Evolutionary conservation across 306 rosid genomes (phyloP).

Genomic region (Carpinus fangiana): DNA sequence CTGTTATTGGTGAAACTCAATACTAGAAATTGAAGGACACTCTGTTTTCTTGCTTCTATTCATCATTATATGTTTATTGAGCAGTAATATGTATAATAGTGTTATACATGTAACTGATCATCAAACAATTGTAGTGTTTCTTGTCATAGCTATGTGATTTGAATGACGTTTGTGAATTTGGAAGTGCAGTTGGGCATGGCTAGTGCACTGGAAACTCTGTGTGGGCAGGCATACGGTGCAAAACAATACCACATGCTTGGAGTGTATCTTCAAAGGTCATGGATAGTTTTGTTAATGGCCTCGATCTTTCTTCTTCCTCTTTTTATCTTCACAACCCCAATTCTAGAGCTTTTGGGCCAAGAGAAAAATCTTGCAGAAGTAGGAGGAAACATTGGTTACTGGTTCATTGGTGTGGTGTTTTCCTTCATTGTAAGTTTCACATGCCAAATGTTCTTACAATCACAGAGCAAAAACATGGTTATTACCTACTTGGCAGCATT

Average conservation of each 20-base stretch:
- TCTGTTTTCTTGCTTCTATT: background rate
- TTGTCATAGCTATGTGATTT: no score
- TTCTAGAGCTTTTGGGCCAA: slow-evolving; percentile 52
- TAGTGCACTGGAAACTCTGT: slow-evolving; percentile 66
- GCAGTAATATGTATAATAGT: background rate
- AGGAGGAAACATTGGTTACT: slow-evolving; percentile 51
- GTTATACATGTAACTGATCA: background rate
- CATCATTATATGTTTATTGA: no score
- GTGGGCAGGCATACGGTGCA: slow-evolving; percentile 76
- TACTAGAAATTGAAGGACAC: no score
- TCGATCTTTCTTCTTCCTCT: slow-evolving; percentile 45
- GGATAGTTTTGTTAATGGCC: slow-evolving; percentile 49
- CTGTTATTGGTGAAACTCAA: background rate
- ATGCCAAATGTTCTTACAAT: slow-evolving; percentile 62
- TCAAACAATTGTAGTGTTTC: background rate
- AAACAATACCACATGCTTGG: slow-evolving; percentile 58
- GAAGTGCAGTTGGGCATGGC: slow-evolving; percentile 65
- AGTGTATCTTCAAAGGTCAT: slow-evolving; percentile 66
- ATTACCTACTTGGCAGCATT: slow-evolving; percentile 52
- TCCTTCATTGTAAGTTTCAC: slow-evolving; percentile 46
- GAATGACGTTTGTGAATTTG: background rate
- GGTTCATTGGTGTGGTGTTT: slow-evolving; percentile 50
- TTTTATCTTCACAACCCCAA: slow-evolving; percentile 48
- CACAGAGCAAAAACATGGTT: slow-evolving; percentile 62
- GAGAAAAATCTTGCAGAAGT: slow-evolving; percentile 35